These are phyloP conservation scores for Nicotiana sylvestris DNA, from an alignment of 257 asterid species.

Conservation along the genomic window DNA sequence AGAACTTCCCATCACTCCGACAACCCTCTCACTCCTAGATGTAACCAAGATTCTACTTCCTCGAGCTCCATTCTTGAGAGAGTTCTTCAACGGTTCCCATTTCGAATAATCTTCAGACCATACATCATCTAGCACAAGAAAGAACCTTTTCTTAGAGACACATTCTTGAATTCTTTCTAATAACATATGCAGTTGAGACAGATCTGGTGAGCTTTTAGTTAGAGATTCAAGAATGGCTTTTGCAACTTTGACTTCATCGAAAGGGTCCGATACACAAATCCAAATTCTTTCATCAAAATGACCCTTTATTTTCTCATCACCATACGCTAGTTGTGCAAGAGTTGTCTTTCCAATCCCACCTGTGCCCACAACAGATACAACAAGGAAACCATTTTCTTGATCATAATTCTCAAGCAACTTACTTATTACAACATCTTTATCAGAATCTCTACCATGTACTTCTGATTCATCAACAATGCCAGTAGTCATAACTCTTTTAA, in stretches of 20 bases:
- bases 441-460: constrained; percentile 25
- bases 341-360: constrained; percentile 47
- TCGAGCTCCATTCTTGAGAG: constrained; percentile 15
- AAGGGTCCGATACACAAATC: constrained; percentile 40
- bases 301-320: constrained; percentile 9
- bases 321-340: constrained; percentile 32
- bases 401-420: constrained; percentile 17
- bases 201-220: constrained; percentile 8
- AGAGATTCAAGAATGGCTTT: constrained; percentile 29
- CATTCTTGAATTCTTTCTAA: constrained; percentile 7
- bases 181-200: constrained; percentile 13
- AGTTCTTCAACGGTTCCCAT: constrained; percentile 23
- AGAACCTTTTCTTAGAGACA: constrained; percentile 14
- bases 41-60: constrained; percentile 38
- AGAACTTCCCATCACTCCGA: constrained; percentile 22
- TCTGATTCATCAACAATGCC: constrained; percentile 14
- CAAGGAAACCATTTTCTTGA: not conserved
- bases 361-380: constrained; percentile 35
- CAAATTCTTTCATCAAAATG: constrained; percentile 24
- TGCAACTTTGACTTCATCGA: constrained; percentile 30
- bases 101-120: constrained; percentile 17
- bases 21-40: constrained; percentile 29
- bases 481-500: constrained; percentile 11
- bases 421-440: constrained; percentile 12
- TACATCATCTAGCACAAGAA: constrained; percentile 35